A percentile compares a stretch with the other conserved stretches of the same genome.
These are phyloP conservation scores for Termitomyces sp. DNA, from an alignment of 768 basidiomycete species.

Conservation along the genomic window DNA sequence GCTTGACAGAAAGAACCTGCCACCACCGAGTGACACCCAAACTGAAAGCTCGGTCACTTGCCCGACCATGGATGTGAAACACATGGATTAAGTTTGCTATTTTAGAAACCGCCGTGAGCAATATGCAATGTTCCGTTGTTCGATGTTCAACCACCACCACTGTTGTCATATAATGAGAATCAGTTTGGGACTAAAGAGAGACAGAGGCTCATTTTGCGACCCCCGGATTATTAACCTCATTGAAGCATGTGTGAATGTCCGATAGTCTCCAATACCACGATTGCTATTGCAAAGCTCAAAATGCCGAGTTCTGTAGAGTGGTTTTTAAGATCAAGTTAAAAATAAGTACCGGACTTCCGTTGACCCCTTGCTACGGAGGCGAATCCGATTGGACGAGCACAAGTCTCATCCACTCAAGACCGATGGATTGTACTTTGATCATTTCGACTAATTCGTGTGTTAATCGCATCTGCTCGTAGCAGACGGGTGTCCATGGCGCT, in stretches of 20 bases:
- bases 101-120: neutral
- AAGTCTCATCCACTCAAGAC: neutral
- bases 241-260: neutral
- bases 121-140: neutral
- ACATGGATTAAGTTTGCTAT: neutral
- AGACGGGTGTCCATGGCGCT: too few species aligned
- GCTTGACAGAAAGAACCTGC: neutral
- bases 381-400: neutral
- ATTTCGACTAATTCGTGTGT: neutral
- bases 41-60: constrained; percentile 1
- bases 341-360: neutral
- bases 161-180: neutral
- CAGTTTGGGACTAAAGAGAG: neutral
- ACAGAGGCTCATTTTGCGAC: neutral
- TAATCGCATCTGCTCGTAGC: neutral
- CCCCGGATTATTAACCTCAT: neutral
- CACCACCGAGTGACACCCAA: neutral
- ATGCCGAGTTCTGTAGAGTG: neutral
- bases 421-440: neutral
- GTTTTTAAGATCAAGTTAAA: neutral
- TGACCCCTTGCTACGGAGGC: neutral
- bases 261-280: neutral
- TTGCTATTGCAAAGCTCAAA: neutral
- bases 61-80: constrained; percentile 1
- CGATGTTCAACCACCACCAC: neutral